A percentile compares a stretch with the other conserved stretches of the same genome.
Evolutionary conservation across 2,329 filamentous ascomycete genomes (phyloP).

Genomic region (Ophiostoma sp.): DNA sequence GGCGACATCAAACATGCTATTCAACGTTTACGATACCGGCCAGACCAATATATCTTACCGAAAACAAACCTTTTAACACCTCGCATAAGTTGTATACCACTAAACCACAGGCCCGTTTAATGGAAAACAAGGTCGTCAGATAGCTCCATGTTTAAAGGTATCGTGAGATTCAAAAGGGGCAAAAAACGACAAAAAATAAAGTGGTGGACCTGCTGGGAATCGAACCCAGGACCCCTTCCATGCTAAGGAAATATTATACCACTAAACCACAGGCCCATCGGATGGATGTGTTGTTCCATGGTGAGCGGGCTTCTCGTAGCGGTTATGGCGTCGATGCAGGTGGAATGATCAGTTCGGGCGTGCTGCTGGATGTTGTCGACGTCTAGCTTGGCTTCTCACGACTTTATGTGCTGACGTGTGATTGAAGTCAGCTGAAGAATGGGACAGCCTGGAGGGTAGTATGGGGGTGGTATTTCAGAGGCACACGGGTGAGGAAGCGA

Average conservation of each 20-base stretch:
- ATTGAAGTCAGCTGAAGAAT: background rate
- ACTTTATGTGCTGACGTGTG: background rate
- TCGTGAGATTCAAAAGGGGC: no score
- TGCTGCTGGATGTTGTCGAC: background rate
- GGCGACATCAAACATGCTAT: no score
- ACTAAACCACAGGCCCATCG: background rate
- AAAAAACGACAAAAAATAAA: no score
- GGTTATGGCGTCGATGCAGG: background rate
- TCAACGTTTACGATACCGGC: no score
- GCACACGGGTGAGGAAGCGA: no score
- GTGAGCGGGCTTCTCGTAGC: background rate
- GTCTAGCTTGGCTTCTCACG: background rate
- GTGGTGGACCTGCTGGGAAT: background rate
- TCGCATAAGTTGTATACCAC: no score
- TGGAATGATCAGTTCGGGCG: background rate
- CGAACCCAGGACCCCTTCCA: background rate
- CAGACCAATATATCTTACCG: no score
- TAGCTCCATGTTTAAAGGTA: no score
- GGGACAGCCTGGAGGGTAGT: background rate
- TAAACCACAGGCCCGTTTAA: no score
- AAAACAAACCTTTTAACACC: no score
- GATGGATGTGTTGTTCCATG: background rate
- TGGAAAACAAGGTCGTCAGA: no score
- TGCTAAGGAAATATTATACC: background rate
- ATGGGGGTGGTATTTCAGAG: background rate